phyloP scores from a whole-genome alignment of 2,329 filamentous ascomycete species.

The Akanthomyces uredinophilus region DNA sequence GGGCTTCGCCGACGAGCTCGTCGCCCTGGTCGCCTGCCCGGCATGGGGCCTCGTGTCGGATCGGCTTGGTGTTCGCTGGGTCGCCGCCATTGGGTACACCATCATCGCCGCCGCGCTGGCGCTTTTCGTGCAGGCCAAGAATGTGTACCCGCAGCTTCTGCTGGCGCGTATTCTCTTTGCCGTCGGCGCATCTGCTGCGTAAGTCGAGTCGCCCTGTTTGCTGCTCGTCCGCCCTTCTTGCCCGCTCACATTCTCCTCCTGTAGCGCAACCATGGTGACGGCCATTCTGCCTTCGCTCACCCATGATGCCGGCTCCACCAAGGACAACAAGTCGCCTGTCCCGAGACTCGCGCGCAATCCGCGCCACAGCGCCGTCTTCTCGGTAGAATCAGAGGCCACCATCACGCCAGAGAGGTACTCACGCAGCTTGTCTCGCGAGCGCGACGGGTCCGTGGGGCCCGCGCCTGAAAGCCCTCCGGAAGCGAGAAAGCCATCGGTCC shows the following conservation, averaged over 20 bases:
- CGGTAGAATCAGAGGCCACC: slow-evolving; percentile 67
- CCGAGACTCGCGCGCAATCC: slow-evolving; percentile 35
- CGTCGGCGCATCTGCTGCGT: slow-evolving; percentile 84
- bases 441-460: slow-evolving; percentile 17
- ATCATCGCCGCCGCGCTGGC: slow-evolving; percentile 74
- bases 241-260: not conserved
- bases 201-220: slow-evolving; percentile 32
- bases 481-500: slow-evolving; percentile 47
- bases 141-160: slow-evolving; percentile 84
- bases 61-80: slow-evolving; percentile 67
- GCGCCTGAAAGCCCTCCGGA: slow-evolving; percentile 20
- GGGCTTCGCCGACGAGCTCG: slow-evolving; percentile 78
- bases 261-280: slow-evolving; percentile 87
- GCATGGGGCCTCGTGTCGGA: slow-evolving; percentile 75
- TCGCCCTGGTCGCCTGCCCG: slow-evolving; percentile 75
- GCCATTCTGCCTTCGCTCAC: slow-evolving; percentile 76
- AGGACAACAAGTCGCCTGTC: slow-evolving; percentile 22
- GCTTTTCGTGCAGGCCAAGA: slow-evolving; percentile 76
- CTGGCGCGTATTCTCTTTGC: slow-evolving; percentile 84
- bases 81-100: slow-evolving; percentile 71
- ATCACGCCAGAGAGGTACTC: slow-evolving; percentile 64
- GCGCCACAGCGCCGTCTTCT: slow-evolving; percentile 58
- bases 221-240: not conserved
- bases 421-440: slow-evolving; percentile 29
- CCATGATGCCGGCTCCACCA: slow-evolving; percentile 38